A percentile compares a stretch with the other conserved stretches of the same genome.
Evolutionary conservation across 176 grass and related monocot species (phyloP).

Genomic region (Juncus inflexus): DNA sequence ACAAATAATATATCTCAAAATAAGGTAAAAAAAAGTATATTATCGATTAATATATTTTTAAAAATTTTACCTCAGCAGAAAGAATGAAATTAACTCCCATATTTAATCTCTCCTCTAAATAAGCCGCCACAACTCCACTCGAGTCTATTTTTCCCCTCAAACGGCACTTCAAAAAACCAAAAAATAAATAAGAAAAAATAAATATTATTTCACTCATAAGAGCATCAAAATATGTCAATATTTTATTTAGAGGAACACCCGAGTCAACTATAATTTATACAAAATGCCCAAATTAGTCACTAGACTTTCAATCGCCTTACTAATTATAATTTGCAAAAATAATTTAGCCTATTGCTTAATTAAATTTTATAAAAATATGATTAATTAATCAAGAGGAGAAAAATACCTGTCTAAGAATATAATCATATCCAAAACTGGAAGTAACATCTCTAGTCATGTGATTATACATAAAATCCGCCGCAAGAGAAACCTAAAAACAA

Average conservation of each 20-base stretch:
- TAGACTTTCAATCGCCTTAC: neutral
- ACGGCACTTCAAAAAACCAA: conserved; percentile 57
- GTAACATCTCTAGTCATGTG: conserved; percentile 89
- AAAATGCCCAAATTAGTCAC: no score
- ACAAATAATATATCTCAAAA: no score
- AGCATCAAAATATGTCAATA: neutral
- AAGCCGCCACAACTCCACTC: conserved; percentile 73
- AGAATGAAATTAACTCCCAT: conserved; percentile 99
- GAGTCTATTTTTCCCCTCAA: conserved; percentile 95
- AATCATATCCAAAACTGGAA: conserved; percentile 95
- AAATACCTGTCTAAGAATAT: conserved; percentile 92
- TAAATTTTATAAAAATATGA: no score
- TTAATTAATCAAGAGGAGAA: neutral
- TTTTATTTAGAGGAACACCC: neutral
- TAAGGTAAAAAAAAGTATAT: no score
- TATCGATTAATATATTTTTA: neutral
- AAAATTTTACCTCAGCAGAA: conserved; percentile 68
- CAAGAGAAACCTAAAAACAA: conserved; percentile 76
- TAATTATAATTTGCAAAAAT: neutral
- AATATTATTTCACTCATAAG: conserved; percentile 6
- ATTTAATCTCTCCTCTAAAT: conserved; percentile 87
- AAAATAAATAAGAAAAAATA: no score
- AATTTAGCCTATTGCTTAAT: no score
- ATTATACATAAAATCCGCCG: conserved; percentile 98
- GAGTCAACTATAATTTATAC: no score